A percentile compares a stretch with the other conserved stretches of the same genome.
These are phyloP conservation scores for Stagonosporopsis tanaceti DNA, from an alignment of 2,329 filamentous ascomycete genomes.

Conservation along the genomic window DNA sequence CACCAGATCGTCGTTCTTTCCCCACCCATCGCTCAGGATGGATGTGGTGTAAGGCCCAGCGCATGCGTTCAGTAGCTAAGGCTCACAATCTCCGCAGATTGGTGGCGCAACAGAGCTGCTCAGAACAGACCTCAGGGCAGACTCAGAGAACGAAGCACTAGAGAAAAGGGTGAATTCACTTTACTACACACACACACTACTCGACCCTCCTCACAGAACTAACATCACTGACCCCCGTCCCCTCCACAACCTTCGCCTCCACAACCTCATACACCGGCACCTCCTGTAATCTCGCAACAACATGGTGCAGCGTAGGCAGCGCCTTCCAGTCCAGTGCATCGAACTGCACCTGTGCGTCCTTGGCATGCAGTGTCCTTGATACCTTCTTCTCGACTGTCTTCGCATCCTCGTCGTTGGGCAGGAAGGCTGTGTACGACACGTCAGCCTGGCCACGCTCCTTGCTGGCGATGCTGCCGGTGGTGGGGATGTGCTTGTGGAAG, in stretches of 20 bases:
- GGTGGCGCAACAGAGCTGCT: too few species aligned
- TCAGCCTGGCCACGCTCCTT: conserved; percentile 59
- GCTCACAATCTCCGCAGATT: too few species aligned
- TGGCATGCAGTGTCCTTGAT: conserved; percentile 48
- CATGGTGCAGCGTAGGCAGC: conserved; percentile 68
- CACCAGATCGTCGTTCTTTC: too few species aligned
- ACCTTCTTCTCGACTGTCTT: conserved; percentile 46
- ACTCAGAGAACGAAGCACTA: not conserved
- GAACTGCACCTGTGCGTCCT: conserved; percentile 57
- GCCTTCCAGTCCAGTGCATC: conserved; percentile 61
- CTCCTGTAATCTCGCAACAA: conserved; percentile 61
- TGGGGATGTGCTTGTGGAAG: conserved; percentile 66
- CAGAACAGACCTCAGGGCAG: too few species aligned
- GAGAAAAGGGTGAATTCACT: too few species aligned
- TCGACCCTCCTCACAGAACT: conserved; percentile 38
- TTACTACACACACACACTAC: not conserved
- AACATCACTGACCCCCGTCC: conserved; percentile 61
- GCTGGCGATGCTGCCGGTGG: conserved; percentile 54
- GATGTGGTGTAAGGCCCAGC: too few species aligned
- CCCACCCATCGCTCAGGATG: too few species aligned
- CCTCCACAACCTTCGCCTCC: conserved; percentile 64
- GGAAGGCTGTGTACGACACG: conserved; percentile 61
- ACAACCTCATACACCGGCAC: conserved; percentile 66
- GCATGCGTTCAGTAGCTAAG: too few species aligned
- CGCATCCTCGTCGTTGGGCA: conserved; percentile 44